These are phyloP conservation scores for Xylariaceae sp. DNA, from an alignment of 2,329 filamentous ascomycete genomes.

Conservation along the genomic window DNA sequence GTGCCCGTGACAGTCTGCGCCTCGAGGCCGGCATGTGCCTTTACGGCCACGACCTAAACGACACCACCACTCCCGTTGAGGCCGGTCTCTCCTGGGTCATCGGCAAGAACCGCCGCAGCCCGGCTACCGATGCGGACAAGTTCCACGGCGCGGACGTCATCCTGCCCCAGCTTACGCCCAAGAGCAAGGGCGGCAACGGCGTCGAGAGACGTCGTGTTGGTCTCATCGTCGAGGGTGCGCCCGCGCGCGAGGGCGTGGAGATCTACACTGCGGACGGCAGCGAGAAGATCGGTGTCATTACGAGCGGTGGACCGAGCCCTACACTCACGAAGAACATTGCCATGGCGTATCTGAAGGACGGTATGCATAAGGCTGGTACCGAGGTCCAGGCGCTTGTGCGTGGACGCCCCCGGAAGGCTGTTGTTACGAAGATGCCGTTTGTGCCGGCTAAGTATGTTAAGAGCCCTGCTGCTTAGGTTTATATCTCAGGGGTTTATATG, in stretches of 20 bases:
- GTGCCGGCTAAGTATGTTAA: conserved; percentile 72
- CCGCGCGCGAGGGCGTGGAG: conserved; percentile 81
- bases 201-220: conserved; percentile 72
- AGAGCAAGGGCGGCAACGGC: conserved; percentile 65
- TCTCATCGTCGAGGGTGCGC: conserved; percentile 75
- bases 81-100: conserved; percentile 70
- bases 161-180: conserved; percentile 67
- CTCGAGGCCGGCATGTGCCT: conserved; percentile 98
- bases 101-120: conserved; percentile 62
- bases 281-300: conserved; percentile 67
- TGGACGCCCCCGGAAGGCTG: conserved; percentile 68
- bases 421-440: conserved; percentile 86
- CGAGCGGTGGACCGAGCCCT: conserved; percentile 85
- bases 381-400: conserved; percentile 73
- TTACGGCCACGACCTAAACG: conserved; percentile 97
- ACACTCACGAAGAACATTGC: conserved; percentile 85
- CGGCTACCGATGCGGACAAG: conserved; percentile 45
- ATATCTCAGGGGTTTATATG: no score
- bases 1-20: conserved; percentile 83
- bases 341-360: conserved; percentile 86
- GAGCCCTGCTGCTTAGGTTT: conserved; percentile 26
- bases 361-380: conserved; percentile 77
- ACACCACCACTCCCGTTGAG: conserved; percentile 59
- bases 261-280: conserved; percentile 58
- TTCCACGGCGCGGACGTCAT: conserved; percentile 83